A percentile compares a stretch with the other conserved stretches of the same genome.
Evolutionary conservation across 768 basidiomycete genomes (phyloP).

Genomic region (Mycena vulgaris): DNA sequence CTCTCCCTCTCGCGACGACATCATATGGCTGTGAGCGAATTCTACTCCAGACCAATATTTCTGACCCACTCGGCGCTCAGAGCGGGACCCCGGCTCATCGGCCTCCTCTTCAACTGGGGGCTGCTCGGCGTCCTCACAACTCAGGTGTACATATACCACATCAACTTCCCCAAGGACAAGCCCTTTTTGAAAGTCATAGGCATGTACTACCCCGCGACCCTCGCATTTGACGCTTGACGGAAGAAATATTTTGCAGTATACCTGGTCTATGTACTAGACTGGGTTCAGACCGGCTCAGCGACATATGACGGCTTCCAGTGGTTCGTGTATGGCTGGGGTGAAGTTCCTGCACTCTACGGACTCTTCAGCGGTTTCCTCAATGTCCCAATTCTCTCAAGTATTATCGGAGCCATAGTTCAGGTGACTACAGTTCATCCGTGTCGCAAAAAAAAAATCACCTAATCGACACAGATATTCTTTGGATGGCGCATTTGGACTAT

Average conservation of each 20-base stretch:
- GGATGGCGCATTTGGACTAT: slow-evolving; percentile 39
- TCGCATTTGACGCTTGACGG: no score
- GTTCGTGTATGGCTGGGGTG: slow-evolving; percentile 42
- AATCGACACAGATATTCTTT: slow-evolving; percentile 34
- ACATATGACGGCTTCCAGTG: slow-evolving; percentile 42
- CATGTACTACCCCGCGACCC: background rate
- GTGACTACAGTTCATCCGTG: background rate
- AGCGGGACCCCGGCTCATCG: slow-evolving; percentile 36
- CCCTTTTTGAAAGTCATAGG: slow-evolving; percentile 32
- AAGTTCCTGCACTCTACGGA: slow-evolving; percentile 20
- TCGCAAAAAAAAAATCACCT: no score
- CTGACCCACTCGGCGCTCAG: slow-evolving; percentile 3
- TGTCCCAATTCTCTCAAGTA: slow-evolving; percentile 37
- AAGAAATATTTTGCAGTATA: slow-evolving; percentile 29
- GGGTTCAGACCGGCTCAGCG: slow-evolving; percentile 39
- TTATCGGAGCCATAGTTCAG: slow-evolving; percentile 39
- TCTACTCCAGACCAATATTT: background rate
- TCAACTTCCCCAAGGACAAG: slow-evolving; percentile 39
- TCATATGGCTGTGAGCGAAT: slow-evolving; percentile 34
- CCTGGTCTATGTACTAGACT: slow-evolving; percentile 37
- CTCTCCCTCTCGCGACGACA: slow-evolving; percentile 27
- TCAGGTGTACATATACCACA: slow-evolving; percentile 39
- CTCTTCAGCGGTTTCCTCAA: slow-evolving; percentile 33
- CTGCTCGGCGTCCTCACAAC: slow-evolving; percentile 39
- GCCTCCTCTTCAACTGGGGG: slow-evolving; percentile 39